Evolutionary conservation across 192 early-diverging fungal species (phyloP).

Genomic region (Podila epicladia): DNA sequence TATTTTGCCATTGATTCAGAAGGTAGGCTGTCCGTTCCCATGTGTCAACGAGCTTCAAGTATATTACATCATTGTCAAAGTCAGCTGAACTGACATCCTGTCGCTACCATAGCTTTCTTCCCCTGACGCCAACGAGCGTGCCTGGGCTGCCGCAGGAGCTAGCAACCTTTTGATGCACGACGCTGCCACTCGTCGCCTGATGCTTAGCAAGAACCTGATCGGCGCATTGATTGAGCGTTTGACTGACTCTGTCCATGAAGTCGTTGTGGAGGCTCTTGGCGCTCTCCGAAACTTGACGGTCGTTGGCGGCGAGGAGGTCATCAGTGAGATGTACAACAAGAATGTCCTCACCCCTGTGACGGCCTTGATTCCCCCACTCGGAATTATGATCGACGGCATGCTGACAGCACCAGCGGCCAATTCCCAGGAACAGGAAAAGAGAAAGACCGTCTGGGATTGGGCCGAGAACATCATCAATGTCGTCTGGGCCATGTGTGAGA

Average conservation of each 20-base stretch:
- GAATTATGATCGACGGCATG: constrained; percentile 26
- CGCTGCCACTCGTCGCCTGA: constrained; percentile 69
- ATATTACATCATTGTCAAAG: neutral
- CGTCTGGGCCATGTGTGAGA: constrained; percentile 70
- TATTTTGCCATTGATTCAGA: constrained; percentile 41
- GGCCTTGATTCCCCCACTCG: constrained; percentile 56
- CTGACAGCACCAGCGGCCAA: constrained; percentile 27
- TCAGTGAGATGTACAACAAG: constrained; percentile 63
- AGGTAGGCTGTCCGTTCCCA: constrained; percentile 14
- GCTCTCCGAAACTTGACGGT: constrained; percentile 76
- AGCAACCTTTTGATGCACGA: constrained; percentile 81
- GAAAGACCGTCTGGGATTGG: constrained; percentile 64
- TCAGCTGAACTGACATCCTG: neutral
- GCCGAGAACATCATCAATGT: constrained; percentile 69
- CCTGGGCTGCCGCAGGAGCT: constrained; percentile 90
- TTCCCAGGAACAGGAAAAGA: constrained; percentile 37
- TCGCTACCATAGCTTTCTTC: constrained; percentile 63
- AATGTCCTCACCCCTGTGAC: constrained; percentile 65
- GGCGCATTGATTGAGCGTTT: constrained; percentile 76
- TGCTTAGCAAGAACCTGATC: constrained; percentile 79
- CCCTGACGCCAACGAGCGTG: constrained; percentile 75
- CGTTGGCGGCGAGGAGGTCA: constrained; percentile 61
- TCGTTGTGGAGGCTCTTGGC: constrained; percentile 78
- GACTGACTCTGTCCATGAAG: constrained; percentile 74
- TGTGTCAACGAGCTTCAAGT: neutral